Percentiles rank a stretch among this genome's conserved stretches.
Conservation (phyloP, 768 basidiomycete genomes). For the Agrocybe praecox region DNA sequence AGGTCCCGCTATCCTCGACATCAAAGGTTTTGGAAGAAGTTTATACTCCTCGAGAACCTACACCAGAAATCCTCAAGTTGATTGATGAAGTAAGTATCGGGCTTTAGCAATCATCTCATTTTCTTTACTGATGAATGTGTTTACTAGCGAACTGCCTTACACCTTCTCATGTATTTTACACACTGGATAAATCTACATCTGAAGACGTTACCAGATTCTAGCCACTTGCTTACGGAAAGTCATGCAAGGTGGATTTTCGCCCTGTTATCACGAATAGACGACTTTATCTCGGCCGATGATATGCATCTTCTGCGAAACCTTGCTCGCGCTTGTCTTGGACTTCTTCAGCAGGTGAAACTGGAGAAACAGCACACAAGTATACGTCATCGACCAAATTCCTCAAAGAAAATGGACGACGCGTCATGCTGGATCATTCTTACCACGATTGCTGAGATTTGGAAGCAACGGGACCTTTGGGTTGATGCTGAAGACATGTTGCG, state of each 20-base stretch:
- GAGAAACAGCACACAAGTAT: slow-evolving; percentile 14
- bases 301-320: slow-evolving; percentile 76
- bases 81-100: slow-evolving; percentile 65
- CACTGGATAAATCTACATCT: slow-evolving; percentile 76
- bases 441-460: slow-evolving; percentile 70
- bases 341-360: slow-evolving; percentile 42
- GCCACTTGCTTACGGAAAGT: slow-evolving; percentile 46
- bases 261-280: slow-evolving; percentile 70
- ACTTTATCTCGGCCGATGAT: slow-evolving; percentile 72
- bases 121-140: slow-evolving; percentile 16
- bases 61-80: slow-evolving; percentile 53
- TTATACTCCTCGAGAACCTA: slow-evolving; percentile 54
- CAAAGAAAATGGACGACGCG: slow-evolving; percentile 34
- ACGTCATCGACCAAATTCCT: slow-evolving; percentile 2
- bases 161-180: slow-evolving; percentile 82
- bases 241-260: slow-evolving; percentile 83
- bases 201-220: slow-evolving; percentile 37
- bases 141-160: slow-evolving; percentile 64
- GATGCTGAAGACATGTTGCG: slow-evolving; percentile 64
- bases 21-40: slow-evolving; percentile 4
- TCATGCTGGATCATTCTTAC: slow-evolving; percentile 80
- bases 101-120: background rate
- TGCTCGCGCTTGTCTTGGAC: slow-evolving; percentile 65
- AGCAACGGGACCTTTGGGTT: slow-evolving; percentile 79
- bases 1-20: background rate